phyloP scores from a whole-genome alignment of 495 filamentous ascomycete genomes.

The Beverwykella pulmonaria region DNA sequence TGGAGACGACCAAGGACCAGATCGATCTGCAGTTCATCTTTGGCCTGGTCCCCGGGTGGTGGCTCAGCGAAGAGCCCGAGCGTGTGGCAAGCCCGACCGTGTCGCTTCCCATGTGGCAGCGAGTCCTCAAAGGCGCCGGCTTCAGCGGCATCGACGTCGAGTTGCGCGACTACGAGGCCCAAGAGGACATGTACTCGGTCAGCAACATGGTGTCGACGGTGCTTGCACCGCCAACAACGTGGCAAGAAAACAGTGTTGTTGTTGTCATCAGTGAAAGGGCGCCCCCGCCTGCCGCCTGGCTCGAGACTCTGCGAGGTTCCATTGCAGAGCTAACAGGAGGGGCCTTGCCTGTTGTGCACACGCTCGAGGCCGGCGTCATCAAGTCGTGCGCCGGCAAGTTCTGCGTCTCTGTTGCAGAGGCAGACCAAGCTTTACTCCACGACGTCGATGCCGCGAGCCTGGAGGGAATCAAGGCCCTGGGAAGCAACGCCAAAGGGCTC shows the following conservation, averaged over 20 bases:
- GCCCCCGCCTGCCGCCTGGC: too few species aligned
- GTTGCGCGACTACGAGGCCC: neutral
- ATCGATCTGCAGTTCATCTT: neutral
- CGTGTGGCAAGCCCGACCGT: neutral
- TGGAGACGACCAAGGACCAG: neutral
- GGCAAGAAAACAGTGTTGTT: too few species aligned
- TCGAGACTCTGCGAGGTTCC: too few species aligned
- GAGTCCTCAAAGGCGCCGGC: neutral
- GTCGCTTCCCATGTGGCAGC: neutral
- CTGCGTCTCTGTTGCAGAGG: neutral
- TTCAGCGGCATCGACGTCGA: neutral
- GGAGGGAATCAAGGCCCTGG: neutral
- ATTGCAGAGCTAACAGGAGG: too few species aligned
- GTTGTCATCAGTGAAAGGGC: too few species aligned
- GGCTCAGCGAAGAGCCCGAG: neutral
- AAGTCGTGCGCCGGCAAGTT: neutral
- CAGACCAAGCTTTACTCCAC: neutral
- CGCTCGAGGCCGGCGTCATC: too few species aligned
- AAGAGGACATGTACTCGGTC: too few species aligned
- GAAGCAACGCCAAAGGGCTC: neutral
- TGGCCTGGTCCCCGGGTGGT: conserved; percentile 9
- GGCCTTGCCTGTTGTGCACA: too few species aligned
- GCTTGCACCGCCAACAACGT: too few species aligned
- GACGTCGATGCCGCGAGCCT: neutral
- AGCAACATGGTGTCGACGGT: too few species aligned